These are phyloP conservation scores for Thoreauomyces humboldtii DNA, from an alignment of 192 early-diverging fungal species.

Conservation along the genomic window DNA sequence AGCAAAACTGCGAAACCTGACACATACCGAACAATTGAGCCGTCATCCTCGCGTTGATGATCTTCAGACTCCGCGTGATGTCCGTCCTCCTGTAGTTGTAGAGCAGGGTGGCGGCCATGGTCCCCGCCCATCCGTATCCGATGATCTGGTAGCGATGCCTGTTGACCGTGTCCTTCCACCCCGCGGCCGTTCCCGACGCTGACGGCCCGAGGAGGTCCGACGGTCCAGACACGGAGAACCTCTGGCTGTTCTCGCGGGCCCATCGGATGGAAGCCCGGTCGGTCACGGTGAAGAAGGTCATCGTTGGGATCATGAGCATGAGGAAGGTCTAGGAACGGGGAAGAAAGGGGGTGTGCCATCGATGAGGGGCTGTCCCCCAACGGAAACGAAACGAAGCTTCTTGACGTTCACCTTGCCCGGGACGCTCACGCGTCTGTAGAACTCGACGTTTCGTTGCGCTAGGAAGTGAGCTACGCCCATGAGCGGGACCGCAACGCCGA, in stretches of 20 bases:
- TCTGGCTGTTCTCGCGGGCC: conserved; percentile 6
- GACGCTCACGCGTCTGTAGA: conserved; percentile 10
- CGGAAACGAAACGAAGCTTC: too few species aligned
- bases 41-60: conserved; percentile 30
- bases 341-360: too few species aligned
- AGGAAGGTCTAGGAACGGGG: conserved; percentile 15
- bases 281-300: conserved; percentile 12
- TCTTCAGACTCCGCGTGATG: conserved; percentile 8
- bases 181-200: neutral
- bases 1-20: too few species aligned
- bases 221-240: conserved; percentile 1
- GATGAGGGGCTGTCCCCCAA: too few species aligned
- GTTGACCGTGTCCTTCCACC: neutral
- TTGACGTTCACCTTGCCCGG: conserved; percentile 10
- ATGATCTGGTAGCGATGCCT: conserved; percentile 11
- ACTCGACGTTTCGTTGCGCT: neutral
- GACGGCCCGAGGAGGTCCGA: neutral
- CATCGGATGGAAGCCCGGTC: conserved; percentile 16
- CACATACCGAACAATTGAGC: conserved; percentile 19
- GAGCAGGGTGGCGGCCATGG: conserved; percentile 7
- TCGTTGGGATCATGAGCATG: conserved; percentile 16
- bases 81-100: conserved; percentile 21
- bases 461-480: neutral
- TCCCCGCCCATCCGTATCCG: conserved; percentile 17
- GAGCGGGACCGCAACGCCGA: conserved; percentile 1